These are phyloP conservation scores for Acanthamoeba triangularis DNA, from an alignment of 208 protist species.

Conservation along the genomic window DNA sequence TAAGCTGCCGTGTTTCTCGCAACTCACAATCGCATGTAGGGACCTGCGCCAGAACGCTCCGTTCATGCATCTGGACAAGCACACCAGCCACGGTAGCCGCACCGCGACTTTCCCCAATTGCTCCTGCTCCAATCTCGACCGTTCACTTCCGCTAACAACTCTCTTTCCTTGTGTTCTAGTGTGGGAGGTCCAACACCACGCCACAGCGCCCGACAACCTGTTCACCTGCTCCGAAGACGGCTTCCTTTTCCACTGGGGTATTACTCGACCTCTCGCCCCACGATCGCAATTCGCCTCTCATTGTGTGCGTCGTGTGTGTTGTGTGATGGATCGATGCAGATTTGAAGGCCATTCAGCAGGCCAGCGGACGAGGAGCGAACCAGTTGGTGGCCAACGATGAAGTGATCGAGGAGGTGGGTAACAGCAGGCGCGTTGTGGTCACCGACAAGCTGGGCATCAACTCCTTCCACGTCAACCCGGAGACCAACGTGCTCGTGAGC, in stretches of 20 bases:
- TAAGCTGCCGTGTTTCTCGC: background rate
- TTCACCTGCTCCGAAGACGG: constrained; percentile 49
- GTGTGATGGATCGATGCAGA: background rate
- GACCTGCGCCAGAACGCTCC: constrained; percentile 18
- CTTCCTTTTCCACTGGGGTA: constrained; percentile 35
- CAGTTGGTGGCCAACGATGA: background rate
- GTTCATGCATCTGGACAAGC: background rate
- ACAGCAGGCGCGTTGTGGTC: background rate
- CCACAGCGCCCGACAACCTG: background rate
- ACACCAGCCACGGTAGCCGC: constrained; percentile 8
- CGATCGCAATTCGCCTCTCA: background rate
- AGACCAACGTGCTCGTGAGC: constrained; percentile 49
- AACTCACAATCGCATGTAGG: background rate
- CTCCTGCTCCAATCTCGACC: too few species aligned
- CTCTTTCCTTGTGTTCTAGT: background rate
- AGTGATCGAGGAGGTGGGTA: background rate
- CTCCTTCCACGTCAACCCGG: constrained; percentile 48
- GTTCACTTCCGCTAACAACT: too few species aligned
- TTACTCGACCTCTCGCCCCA: background rate
- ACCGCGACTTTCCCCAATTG: too few species aligned
- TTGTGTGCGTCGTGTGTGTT: too few species aligned
- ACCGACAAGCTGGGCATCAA: constrained; percentile 19
- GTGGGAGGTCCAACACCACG: constrained; percentile 31
- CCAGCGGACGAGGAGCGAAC: background rate
- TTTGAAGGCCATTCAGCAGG: background rate